Percentiles rank a stretch among this genome's conserved stretches.
These are phyloP conservation scores for Sporothrix variecibatus DNA, from an alignment of 2,329 filamentous ascomycete genomes.

Conservation along the genomic window DNA sequence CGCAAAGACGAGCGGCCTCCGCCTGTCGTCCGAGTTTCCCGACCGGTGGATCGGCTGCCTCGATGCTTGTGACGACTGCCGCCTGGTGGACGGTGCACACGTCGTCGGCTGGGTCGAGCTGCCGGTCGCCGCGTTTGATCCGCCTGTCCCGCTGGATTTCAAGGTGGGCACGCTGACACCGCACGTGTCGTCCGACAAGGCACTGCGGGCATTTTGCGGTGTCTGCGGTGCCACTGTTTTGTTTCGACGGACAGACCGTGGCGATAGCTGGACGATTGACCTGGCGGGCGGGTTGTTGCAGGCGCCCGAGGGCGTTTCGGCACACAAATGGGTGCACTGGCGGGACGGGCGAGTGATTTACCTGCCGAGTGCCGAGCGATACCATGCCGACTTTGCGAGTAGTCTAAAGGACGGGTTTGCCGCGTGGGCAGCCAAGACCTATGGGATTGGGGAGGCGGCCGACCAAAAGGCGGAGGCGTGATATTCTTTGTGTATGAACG, in stretches of 20 bases:
- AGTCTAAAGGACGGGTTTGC: background rate
- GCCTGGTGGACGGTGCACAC: background rate
- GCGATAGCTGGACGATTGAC: background rate
- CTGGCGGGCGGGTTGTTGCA: background rate
- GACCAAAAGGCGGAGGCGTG: background rate
- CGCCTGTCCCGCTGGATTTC: background rate
- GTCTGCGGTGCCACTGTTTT: slow-evolving; percentile 5
- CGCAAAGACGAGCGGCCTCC: background rate
- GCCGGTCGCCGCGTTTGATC: background rate
- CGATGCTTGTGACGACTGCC: slow-evolving; percentile 5
- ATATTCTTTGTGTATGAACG: background rate
- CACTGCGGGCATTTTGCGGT: background rate
- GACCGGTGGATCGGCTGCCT: slow-evolving; percentile 4
- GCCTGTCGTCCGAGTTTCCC: background rate
- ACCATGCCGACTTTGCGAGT: background rate
- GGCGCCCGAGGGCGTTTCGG: background rate
- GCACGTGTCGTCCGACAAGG: background rate
- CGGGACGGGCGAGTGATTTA: background rate
- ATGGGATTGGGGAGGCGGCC: background rate
- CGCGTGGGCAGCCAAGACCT: background rate
- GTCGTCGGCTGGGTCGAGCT: slow-evolving; percentile 3
- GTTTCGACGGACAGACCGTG: background rate
- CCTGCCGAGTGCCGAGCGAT: background rate
- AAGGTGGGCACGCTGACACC: background rate
- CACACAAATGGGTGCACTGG: background rate